phyloP scores from a whole-genome alignment of 2,329 filamentous ascomycete species.

The Diaporthe destruens region DNA sequence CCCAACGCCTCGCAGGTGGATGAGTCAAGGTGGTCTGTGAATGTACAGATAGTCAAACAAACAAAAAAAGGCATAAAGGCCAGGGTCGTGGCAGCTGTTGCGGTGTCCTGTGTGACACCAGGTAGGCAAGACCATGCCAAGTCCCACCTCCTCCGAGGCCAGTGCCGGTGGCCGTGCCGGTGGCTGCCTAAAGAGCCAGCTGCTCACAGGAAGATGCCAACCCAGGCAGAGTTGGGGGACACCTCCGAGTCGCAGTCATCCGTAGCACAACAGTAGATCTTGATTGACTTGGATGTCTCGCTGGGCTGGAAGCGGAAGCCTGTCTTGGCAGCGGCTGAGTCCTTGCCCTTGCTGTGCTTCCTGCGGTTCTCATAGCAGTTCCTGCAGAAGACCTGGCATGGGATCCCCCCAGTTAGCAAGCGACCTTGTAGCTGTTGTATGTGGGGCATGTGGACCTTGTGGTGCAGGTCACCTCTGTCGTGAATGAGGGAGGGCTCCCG shows the following conservation, averaged over 20 bases:
- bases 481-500: too few species aligned
- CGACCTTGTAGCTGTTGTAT: neutral
- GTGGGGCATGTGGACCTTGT: too few species aligned
- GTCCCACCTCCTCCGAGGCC: too few species aligned
- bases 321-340: conserved; percentile 41
- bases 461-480: neutral
- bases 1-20: conserved; percentile 36
- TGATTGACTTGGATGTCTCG: conserved; percentile 48
- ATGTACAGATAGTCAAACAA: conserved; percentile 25
- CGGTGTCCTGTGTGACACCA: neutral
- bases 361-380: conserved; percentile 70
- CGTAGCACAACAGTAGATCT: conserved; percentile 69
- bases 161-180: too few species aligned
- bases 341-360: conserved; percentile 52
- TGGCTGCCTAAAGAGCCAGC: neutral
- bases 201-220: conserved; percentile 69
- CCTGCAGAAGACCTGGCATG: conserved; percentile 71
- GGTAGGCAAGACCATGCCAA: neutral
- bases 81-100: neutral
- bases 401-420: neutral
- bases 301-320: conserved; percentile 53
- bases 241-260: conserved; percentile 69
- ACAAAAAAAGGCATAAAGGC: conserved; percentile 3
- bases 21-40: conserved; percentile 8
- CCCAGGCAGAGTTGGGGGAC: conserved; percentile 67